Conservation (phyloP, 2,329 filamentous ascomycete species). For the Cordyceps fumosorosea region DNA sequence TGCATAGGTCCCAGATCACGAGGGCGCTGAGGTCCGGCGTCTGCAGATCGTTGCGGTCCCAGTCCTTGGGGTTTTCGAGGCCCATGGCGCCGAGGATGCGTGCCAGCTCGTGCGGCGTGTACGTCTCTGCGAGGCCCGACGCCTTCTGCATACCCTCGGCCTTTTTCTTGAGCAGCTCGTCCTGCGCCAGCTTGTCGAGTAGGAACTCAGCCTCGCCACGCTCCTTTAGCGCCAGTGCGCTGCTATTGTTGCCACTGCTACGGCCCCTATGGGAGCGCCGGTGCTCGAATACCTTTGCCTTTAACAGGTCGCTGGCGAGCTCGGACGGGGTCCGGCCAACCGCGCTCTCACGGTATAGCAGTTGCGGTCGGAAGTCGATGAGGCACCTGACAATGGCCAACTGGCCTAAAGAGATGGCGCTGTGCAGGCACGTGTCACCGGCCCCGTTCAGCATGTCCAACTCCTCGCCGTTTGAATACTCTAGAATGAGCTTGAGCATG, state of each 20-base stretch:
- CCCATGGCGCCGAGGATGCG: constrained; percentile 24
- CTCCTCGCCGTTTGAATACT: constrained; percentile 49
- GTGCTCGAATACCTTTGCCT: constrained; percentile 29
- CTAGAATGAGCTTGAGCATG: constrained; percentile 43
- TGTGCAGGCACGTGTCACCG: constrained; percentile 60
- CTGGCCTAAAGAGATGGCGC: constrained; percentile 36
- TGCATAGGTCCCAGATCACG: constrained; percentile 30
- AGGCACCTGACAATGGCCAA: constrained; percentile 36
- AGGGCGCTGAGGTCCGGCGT: constrained; percentile 13
- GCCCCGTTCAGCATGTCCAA: constrained; percentile 55
- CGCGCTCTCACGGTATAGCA: constrained; percentile 67
- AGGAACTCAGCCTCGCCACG: constrained; percentile 11
- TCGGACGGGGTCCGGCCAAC: constrained; percentile 69
- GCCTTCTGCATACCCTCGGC: constrained; percentile 18
- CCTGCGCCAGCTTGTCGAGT: constrained; percentile 4
- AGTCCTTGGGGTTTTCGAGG: constrained; percentile 15
- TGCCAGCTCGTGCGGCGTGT: constrained; percentile 21
- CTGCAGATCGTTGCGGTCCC: constrained; percentile 8
- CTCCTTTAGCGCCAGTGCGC: not conserved
- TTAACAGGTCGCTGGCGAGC: constrained; percentile 51
- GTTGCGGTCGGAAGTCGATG: constrained; percentile 48
- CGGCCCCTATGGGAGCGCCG: not conserved
- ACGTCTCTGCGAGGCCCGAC: constrained; percentile 24
- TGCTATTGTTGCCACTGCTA: constrained; percentile 1
- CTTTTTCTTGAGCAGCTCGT: not conserved